Conservation (phyloP, 257 asterid genomes). For the Anisodus tanguticus region DNA sequence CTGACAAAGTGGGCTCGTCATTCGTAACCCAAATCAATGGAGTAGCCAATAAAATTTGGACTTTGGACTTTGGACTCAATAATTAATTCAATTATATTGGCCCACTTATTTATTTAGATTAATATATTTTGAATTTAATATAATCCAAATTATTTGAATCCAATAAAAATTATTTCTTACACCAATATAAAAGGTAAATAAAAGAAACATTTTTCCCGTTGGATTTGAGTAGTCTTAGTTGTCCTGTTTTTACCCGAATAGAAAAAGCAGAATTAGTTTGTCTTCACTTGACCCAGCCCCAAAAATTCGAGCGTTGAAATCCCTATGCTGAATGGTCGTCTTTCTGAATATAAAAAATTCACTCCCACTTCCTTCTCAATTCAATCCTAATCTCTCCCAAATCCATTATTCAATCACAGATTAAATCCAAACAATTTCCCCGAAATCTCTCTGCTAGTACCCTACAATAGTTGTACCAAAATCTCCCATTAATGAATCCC, state of each 20-base stretch:
- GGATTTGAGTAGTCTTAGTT: background rate
- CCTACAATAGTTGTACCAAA: background rate
- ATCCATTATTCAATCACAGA: conserved; percentile 35
- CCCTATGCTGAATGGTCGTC: conserved; percentile 36
- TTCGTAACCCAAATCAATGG: no score
- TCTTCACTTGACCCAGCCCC: conserved; percentile 24
- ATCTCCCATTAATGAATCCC: conserved; percentile 15
- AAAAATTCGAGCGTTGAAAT: conserved; percentile 42
- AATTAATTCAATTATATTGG: no score
- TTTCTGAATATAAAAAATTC: background rate
- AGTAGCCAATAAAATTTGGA: no score
- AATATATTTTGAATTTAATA: no score
- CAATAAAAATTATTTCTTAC: no score
- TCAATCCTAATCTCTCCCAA: background rate
- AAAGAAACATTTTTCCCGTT: background rate
- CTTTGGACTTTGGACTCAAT: no score
- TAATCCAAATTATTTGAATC: no score
- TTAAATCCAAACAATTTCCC: background rate
- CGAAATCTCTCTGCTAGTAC: background rate
- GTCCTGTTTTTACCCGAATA: background rate
- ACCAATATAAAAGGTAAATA: background rate
- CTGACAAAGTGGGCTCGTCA: no score
- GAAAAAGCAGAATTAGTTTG: background rate
- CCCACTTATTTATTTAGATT: no score
- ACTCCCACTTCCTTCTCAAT: background rate